Evolutionary conservation across 805 yeast genomes (phyloP), one percentile per base, ranked within the genome.

Genomic region (Candida maesae): DNA sequence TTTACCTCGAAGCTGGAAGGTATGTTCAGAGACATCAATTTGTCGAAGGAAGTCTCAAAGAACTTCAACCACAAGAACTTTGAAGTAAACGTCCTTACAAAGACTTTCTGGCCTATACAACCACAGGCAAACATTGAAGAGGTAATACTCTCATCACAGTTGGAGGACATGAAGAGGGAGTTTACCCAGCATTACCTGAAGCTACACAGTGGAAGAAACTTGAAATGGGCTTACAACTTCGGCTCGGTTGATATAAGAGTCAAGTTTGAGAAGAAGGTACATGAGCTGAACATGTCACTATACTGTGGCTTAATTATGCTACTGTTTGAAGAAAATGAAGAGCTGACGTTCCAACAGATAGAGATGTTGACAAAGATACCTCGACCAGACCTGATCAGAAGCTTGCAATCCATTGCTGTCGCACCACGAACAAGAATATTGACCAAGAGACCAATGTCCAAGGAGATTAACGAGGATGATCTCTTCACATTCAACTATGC

Each of bases 221-320:
- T 84, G 35, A 66, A 65, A 8, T 93, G 97, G 97, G 81, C 88
- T 27, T 86, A 90, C 18, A 79, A 80, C 49, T 76, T 86, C 55
- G 95, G 96, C 6, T 78, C 86, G 6, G 81, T 87, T 44, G 97
- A 90, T 53, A 69, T 91, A 40, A 70, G 84, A 38, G 80, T 84
- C 51, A 71, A 79, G 26, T 84, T 81, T 50, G 79, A 82, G 5
- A 73, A 79, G 24, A 74, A 77, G 35, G 74, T 82, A 1, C 90
- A 91, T 55, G 90, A 85, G 43, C 73, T 90, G 32, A 84, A 79
- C 47, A 73, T 89, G 76, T 81, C 96, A 0, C 73, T 95, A 0
- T 79, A 81, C 50, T 83, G 95, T 11, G 90, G 85, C n/a, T 64
- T 85, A 1, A 78, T 93, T 19, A 73, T 91, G 58, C 60, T 86